Percentiles rank a stretch among this genome's conserved stretches.
phyloP scores from a whole-genome alignment of 768 basidiomycete species.

The Tephrocybe sp. region DNA sequence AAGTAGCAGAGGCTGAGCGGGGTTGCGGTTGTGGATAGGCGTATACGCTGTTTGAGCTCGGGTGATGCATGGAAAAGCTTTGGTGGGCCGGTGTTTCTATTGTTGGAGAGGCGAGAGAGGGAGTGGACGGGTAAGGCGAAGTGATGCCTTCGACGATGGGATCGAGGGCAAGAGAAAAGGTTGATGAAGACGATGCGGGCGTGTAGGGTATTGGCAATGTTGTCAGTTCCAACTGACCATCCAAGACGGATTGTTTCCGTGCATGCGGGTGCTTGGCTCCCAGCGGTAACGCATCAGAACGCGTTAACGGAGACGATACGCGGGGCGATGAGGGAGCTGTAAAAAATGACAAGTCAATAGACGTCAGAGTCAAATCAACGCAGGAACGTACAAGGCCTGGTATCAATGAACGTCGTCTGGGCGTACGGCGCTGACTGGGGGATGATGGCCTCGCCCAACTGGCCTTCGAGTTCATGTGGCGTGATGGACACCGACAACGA shows the following conservation, averaged over 20 bases:
- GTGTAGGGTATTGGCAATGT: constrained; percentile 31
- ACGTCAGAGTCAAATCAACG: constrained; percentile 4
- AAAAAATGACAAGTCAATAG: background rate
- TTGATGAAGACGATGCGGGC: constrained; percentile 42
- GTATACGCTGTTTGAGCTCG: constrained; percentile 27
- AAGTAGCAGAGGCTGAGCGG: constrained; percentile 32
- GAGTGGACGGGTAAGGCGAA: constrained; percentile 34
- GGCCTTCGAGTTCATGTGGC: constrained; percentile 42
- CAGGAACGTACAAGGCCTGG: constrained; percentile 17
- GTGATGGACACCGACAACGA: constrained; percentile 68
- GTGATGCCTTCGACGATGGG: constrained; percentile 39
- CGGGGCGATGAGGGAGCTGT: constrained; percentile 32
- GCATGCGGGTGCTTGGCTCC: constrained; percentile 72
- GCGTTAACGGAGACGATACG: constrained; percentile 44
- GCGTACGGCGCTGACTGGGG: constrained; percentile 29
- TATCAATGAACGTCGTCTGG: constrained; percentile 25
- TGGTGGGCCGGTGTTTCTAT: constrained; percentile 29
- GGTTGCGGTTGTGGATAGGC: constrained; percentile 31
- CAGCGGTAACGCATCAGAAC: constrained; percentile 49
- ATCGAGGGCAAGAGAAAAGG: constrained; percentile 47
- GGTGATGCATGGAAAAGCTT: constrained; percentile 23
- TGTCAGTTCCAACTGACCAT: constrained; percentile 40
- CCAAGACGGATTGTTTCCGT: constrained; percentile 67
- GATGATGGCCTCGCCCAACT: constrained; percentile 28
- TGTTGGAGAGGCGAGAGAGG: constrained; percentile 34